phyloP scores from a whole-genome alignment of 306 rosid genomes.

The Lathyrus tuberosus region DNA sequence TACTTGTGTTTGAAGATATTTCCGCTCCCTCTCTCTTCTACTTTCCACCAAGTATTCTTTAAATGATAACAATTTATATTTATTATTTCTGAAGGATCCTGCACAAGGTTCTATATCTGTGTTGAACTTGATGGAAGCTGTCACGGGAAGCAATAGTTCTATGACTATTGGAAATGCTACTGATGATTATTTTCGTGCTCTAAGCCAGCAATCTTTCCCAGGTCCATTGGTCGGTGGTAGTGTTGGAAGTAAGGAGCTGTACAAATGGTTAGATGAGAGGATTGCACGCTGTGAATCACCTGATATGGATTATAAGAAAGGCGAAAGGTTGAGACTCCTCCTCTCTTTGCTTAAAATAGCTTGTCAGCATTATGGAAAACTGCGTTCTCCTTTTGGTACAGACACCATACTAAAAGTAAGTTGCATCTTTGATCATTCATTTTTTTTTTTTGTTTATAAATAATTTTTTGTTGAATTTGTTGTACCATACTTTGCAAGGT shows the following conservation, averaged over 20 bases:
- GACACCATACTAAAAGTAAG: conserved; percentile 68
- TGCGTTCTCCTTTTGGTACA: conserved; percentile 87
- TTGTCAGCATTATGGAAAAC: conserved; percentile 89
- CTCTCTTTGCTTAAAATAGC: conserved; percentile 90
- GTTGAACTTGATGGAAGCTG: conserved; percentile 76
- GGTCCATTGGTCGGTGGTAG: conserved; percentile 96
- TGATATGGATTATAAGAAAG: conserved; percentile 69
- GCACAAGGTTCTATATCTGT: conserved; percentile 69
- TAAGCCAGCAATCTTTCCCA: conserved; percentile 86
- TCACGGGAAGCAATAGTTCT: conserved; percentile 50
- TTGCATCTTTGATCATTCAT: conserved; percentile 17
- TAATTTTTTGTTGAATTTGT: conserved; percentile 5
- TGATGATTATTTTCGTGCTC: conserved; percentile 66
- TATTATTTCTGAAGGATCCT: conserved; percentile 61
- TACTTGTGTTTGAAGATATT: conserved; percentile 23
- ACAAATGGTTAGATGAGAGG: conserved; percentile 93
- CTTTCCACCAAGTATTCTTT: conserved; percentile 33
- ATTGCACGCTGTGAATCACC: conserved; percentile 61
- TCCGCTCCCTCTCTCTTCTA: not conserved
- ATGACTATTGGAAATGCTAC: conserved; percentile 48
- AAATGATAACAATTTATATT: conserved; percentile 43
- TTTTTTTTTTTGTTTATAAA: conserved; percentile 10
- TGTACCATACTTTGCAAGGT: not conserved
- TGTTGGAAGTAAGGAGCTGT: conserved; percentile 86
- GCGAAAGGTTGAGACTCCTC: conserved; percentile 74